Conservation (phyloP, 2,329 filamentous ascomycete species). For the Ustilaginoidea virens region DNA sequence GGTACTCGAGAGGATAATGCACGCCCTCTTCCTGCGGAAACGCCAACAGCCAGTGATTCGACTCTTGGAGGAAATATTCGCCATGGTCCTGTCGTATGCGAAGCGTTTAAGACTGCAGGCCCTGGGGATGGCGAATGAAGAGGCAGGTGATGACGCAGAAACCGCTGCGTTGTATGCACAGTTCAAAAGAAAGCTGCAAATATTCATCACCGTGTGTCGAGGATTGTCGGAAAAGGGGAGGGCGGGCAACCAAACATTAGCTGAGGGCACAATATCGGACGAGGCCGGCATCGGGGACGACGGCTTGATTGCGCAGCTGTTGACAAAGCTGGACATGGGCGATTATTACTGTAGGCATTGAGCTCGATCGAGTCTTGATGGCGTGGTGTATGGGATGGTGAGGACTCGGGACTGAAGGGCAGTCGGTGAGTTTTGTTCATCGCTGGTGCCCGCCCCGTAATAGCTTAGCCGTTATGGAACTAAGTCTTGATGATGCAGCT, state of each 20-base stretch:
- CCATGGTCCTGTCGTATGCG: slow-evolving; percentile 57
- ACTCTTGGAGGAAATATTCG: slow-evolving; percentile 64
- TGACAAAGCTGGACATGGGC: slow-evolving; percentile 57
- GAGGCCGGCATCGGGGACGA: slow-evolving; percentile 24
- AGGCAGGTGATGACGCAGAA: slow-evolving; percentile 6
- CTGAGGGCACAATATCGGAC: slow-evolving; percentile 7
- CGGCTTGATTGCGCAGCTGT: slow-evolving; percentile 51
- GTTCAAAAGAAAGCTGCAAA: slow-evolving; percentile 56
- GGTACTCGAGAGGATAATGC: slow-evolving; percentile 60
- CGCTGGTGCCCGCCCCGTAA: too few relatives aligned
- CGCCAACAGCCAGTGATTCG: slow-evolving; percentile 58
- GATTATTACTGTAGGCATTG: slow-evolving; percentile 38
- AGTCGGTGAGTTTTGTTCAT: too few relatives aligned
- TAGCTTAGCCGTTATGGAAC: too few relatives aligned
- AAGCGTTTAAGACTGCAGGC: slow-evolving; percentile 26
- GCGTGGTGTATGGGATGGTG: too few relatives aligned
- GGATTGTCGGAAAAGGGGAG: slow-evolving; percentile 49
- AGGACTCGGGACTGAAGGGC: too few relatives aligned
- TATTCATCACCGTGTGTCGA: slow-evolving; percentile 60
- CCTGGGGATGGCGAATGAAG: slow-evolving; percentile 14
- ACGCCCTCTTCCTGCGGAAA: slow-evolving; percentile 56
- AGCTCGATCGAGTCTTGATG: too few relatives aligned
- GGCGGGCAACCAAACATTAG: slow-evolving; percentile 12
- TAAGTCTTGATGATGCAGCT: too few relatives aligned
- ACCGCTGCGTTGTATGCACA: slow-evolving; percentile 38